Evolutionary conservation across 352 stramenopile species (phyloP).

Genomic region (Pythium coloratum): DNA sequence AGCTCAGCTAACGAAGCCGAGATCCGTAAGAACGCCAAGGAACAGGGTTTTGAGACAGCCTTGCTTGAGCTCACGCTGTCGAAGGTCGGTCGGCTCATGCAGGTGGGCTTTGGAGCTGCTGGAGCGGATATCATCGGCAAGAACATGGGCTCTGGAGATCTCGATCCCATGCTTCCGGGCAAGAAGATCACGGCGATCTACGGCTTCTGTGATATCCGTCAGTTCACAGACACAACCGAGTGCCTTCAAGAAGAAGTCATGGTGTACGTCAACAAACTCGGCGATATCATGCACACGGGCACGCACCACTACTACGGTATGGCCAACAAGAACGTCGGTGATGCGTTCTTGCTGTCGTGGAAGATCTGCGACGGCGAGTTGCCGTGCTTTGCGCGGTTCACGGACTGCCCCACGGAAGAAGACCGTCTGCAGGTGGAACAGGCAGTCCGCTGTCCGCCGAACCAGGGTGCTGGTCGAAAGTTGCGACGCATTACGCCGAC

Average conservation of each 20-base stretch:
- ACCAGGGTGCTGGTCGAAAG: slow-evolving; percentile 61
- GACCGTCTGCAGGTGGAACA: slow-evolving; percentile 74
- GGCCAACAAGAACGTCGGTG: slow-evolving; percentile 90
- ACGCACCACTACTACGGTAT: slow-evolving; percentile 87
- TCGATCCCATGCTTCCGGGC: slow-evolving; percentile 88
- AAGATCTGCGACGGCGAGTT: slow-evolving; percentile 89
- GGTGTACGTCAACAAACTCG: slow-evolving; percentile 92
- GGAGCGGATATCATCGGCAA: slow-evolving; percentile 85
- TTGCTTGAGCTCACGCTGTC: slow-evolving; percentile 79
- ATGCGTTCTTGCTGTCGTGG: slow-evolving; percentile 95
- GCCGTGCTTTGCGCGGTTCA: slow-evolving; percentile 78
- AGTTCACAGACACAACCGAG: slow-evolving; percentile 92
- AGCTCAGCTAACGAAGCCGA: slow-evolving; percentile 56
- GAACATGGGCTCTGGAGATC: slow-evolving; percentile 85
- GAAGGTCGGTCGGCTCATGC: slow-evolving; percentile 86
- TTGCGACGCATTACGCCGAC: slow-evolving; percentile 78
- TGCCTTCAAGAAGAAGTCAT: slow-evolving; percentile 91
- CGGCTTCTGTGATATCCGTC: slow-evolving; percentile 94
- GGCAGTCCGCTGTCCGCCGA: slow-evolving; percentile 66
- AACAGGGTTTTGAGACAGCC: slow-evolving; percentile 77
- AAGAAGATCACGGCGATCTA: slow-evolving; percentile 94
- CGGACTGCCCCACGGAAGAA: slow-evolving; percentile 71
- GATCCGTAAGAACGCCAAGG: slow-evolving; percentile 74
- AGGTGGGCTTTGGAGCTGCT: slow-evolving; percentile 80
- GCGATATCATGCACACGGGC: slow-evolving; percentile 86